Percentiles rank a stretch among this genome's conserved stretches.
phyloP scores from a whole-genome alignment of 1,284 basidiomycete genomes.

The Pisolithus thermaeus region DNA sequence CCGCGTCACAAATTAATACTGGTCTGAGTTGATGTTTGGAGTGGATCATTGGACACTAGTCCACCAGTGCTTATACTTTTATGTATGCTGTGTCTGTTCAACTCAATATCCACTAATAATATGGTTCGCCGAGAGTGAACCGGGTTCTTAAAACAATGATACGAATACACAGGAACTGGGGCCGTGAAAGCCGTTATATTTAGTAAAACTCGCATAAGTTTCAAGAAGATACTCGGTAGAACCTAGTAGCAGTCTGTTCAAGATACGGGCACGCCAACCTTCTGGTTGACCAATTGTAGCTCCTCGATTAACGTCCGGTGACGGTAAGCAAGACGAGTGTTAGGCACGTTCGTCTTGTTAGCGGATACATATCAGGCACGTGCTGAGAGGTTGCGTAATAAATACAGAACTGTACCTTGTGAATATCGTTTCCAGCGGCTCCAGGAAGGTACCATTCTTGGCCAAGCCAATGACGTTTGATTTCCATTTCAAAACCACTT shows the following conservation, averaged over 20 bases:
- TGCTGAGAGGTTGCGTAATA: conserved; percentile 8
- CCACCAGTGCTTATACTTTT: too few relatives aligned
- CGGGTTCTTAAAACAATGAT: too few relatives aligned
- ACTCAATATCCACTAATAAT: too few relatives aligned
- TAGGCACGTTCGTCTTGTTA: conserved; percentile 90
- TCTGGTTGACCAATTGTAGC: conserved; percentile 55
- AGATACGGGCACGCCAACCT: conserved; percentile 3
- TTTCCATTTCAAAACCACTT: conserved; percentile 98
- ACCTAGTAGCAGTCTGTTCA: not conserved
- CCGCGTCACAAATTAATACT: too few relatives aligned
- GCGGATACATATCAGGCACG: conserved; percentile 8
- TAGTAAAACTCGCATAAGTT: not conserved
- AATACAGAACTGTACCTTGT: conserved; percentile 55
- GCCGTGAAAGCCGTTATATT: too few relatives aligned
- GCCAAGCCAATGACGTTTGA: conserved; percentile 97
- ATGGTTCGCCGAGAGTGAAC: too few relatives aligned
- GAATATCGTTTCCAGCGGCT: conserved; percentile 84
- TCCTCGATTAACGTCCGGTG: conserved; percentile 88
- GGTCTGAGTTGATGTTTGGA: too few relatives aligned
- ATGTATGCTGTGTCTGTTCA: too few relatives aligned
- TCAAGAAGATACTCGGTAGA: not conserved
- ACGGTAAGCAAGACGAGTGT: conserved; percentile 84
- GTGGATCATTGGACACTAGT: too few relatives aligned
- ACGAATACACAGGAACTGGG: too few relatives aligned
- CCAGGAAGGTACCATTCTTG: conserved; percentile 87